Evolutionary conservation across 2,329 filamentous ascomycete genomes (phyloP).

Genomic region (Massarina eburnea): DNA sequence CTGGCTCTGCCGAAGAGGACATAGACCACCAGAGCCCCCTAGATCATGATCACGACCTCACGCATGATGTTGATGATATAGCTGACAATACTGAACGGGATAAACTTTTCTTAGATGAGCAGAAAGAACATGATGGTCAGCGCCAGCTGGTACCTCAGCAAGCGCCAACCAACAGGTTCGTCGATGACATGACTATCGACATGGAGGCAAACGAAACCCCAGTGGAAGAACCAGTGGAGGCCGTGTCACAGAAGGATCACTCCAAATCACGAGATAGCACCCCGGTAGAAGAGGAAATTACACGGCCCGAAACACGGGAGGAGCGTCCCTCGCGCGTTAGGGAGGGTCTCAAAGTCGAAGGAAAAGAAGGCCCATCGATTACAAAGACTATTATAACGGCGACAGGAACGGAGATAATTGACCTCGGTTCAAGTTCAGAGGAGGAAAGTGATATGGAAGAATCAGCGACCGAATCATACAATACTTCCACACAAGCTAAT

Average conservation of each 20-base stretch:
- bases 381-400: slow-evolving; percentile 7
- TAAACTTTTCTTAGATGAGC: too few relatives aligned
- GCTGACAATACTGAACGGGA: neutral
- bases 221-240: too few relatives aligned
- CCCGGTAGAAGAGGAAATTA: neutral
- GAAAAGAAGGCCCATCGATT: neutral
- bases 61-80: neutral
- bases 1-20: slow-evolving; percentile 12
- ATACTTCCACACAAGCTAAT: neutral
- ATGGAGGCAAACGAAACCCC: too few relatives aligned
- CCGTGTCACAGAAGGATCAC: too few relatives aligned
- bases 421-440: slow-evolving; percentile 24
- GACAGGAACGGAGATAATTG: slow-evolving; percentile 18
- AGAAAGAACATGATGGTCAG: too few relatives aligned
- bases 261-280: too few relatives aligned
- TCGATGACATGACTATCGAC: too few relatives aligned
- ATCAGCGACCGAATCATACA: neutral
- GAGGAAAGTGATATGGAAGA: slow-evolving; percentile 6
- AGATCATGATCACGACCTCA: slow-evolving; percentile 2
- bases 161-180: too few relatives aligned
- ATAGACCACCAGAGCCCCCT: neutral
- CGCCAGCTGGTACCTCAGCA: too few relatives aligned
- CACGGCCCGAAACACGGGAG: neutral
- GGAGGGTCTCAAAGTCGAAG: neutral
- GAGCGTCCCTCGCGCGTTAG: neutral